Percentiles rank a stretch among this genome's conserved stretches.
Conservation (phyloP, 257 asterid species). For the Salvia splendens region DNA sequence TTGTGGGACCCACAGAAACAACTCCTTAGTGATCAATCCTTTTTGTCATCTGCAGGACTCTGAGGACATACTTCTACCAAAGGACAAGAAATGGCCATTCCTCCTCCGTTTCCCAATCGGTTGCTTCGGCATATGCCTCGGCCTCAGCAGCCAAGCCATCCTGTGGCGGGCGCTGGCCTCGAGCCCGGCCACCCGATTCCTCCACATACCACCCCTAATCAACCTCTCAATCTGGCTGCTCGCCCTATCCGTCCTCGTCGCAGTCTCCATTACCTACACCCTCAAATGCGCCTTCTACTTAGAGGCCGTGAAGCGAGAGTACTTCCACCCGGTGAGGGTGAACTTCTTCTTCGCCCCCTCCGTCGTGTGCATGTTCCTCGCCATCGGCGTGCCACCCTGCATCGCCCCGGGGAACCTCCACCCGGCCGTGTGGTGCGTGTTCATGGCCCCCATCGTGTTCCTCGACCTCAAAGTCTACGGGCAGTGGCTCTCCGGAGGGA, state of each 20-base stretch:
- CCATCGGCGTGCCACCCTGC: conserved; percentile 65
- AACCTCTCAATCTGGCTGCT: conserved; percentile 76
- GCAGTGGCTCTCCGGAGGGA: conserved; percentile 95
- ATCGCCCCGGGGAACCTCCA: conserved; percentile 47
- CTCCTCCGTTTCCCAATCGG: conserved; percentile 94
- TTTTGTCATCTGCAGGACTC: conserved; percentile 53
- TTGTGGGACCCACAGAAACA: not conserved
- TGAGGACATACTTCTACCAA: conserved; percentile 86
- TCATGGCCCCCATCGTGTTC: conserved; percentile 61
- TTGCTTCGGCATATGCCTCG: conserved; percentile 86
- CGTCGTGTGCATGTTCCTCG: conserved; percentile 86
- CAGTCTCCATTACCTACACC: conserved; percentile 57
- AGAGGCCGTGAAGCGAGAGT: conserved; percentile 90
- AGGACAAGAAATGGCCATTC: conserved; percentile 86
- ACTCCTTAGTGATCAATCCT: not conserved
- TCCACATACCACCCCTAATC: conserved; percentile 62
- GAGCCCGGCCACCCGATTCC: conserved; percentile 70
- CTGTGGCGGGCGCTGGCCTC: conserved; percentile 70
- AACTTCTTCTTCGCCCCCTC: conserved; percentile 97
- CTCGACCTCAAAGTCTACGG: conserved; percentile 92
- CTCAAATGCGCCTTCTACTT: conserved; percentile 70
- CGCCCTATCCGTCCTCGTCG: conserved; percentile 55
- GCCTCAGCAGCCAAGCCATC: conserved; percentile 91
- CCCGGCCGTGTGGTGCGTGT: conserved; percentile 69
- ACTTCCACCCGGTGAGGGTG: conserved; percentile 81